phyloP scores from a whole-genome alignment of 2,329 filamentous ascomycete species.

The Colletotrichum truncatum region DNA sequence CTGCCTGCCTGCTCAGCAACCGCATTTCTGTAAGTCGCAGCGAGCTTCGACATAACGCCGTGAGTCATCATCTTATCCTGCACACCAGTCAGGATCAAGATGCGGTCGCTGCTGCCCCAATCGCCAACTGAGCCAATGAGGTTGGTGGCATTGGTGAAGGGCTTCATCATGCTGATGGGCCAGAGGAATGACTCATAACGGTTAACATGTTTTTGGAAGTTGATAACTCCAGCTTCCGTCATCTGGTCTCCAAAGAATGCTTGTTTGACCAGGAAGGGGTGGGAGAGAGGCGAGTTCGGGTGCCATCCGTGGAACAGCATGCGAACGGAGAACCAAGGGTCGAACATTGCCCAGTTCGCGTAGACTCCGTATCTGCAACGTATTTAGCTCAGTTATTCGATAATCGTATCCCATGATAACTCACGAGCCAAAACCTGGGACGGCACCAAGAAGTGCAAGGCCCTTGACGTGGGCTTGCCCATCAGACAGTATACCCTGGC shows the following conservation, averaged over 20 bases:
- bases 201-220: conserved; percentile 52
- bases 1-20: conserved; percentile 40
- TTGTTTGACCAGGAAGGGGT: conserved; percentile 54
- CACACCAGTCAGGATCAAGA: conserved; percentile 50
- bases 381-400: neutral
- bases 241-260: conserved; percentile 60
- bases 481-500: conserved; percentile 57
- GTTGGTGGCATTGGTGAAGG: conserved; percentile 51
- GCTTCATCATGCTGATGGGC: conserved; percentile 56
- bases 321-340: conserved; percentile 58
- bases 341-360: conserved; percentile 53
- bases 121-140: conserved; percentile 48
- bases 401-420: conserved; percentile 32
- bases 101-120: conserved; percentile 38
- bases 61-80: conserved; percentile 52
- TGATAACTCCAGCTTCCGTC: conserved; percentile 46
- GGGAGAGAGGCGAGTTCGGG: conserved; percentile 61
- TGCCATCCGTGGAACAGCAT: conserved; percentile 57
- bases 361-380: conserved; percentile 49
- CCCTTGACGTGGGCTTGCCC: conserved; percentile 49
- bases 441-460: conserved; percentile 55
- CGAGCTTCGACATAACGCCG: conserved; percentile 47
- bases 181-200: conserved; percentile 63
- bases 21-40: conserved; percentile 45
- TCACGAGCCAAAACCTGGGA: conserved; percentile 59